Evolutionary conservation across 192 early-diverging fungal genomes (phyloP).

Genomic region (Kappamyces sp.): DNA sequence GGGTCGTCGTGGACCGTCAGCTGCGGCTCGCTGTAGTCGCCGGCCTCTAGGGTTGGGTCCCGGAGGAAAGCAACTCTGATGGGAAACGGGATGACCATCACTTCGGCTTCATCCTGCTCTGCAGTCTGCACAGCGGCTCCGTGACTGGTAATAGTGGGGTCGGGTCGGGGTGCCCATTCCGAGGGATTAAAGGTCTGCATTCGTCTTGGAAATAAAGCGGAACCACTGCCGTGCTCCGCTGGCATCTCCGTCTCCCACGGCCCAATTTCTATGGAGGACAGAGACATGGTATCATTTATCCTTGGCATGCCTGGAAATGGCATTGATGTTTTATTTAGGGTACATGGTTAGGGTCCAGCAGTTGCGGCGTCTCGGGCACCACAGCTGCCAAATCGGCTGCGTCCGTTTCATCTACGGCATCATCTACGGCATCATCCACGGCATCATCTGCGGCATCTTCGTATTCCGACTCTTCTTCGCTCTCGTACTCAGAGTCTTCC

Average conservation of each 20-base stretch:
- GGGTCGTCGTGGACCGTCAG: neutral
- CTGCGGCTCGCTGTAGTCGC: neutral
- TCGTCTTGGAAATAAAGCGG: too few species aligned
- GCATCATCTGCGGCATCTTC: conserved; percentile 6
- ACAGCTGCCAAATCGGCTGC: neutral
- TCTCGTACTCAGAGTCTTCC: conserved; percentile 8
- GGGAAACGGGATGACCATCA: neutral
- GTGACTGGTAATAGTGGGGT: neutral
- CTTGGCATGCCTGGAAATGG: neutral
- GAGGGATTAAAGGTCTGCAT: too few species aligned
- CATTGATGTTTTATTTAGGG: conserved; percentile 1
- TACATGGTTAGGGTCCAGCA: neutral
- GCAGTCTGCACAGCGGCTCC: neutral
- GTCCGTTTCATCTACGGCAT: conserved; percentile 11
- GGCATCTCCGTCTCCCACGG: conserved; percentile 10
- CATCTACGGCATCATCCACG: conserved; percentile 13
- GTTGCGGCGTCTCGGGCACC: neutral
- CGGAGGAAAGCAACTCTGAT: neutral
- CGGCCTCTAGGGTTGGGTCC: neutral
- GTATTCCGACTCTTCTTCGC: conserved; percentile 1
- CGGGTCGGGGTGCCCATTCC: too few species aligned
- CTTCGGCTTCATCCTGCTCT: conserved; percentile 6
- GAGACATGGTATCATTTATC: neutral
- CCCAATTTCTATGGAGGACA: neutral
- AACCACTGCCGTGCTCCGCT: too few species aligned